Percentiles rank a stretch among this genome's conserved stretches.
Conservation (phyloP, 805 yeast species). For the Middelhovenomyces tepae region DNA sequence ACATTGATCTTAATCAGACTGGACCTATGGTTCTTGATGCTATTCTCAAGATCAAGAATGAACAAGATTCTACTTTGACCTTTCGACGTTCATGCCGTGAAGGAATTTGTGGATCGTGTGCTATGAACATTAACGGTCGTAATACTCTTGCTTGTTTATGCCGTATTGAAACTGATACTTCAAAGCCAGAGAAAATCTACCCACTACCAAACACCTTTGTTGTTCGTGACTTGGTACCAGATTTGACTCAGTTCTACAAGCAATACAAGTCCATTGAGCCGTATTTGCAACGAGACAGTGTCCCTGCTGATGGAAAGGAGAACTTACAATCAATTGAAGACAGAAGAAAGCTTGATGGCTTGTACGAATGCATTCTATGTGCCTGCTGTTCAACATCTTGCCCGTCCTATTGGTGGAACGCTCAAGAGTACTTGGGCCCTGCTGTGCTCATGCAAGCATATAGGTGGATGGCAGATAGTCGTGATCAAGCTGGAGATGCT, state of each 20-base stretch:
- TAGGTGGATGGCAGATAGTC: slow-evolving; percentile 96
- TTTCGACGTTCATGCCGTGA: slow-evolving; percentile 98
- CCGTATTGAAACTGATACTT: slow-evolving; percentile 73
- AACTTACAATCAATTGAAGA: slow-evolving; percentile 84
- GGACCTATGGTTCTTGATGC: slow-evolving; percentile 99
- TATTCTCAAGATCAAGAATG: slow-evolving; percentile 86
- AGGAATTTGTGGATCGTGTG: slow-evolving; percentile 99
- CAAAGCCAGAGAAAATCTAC: slow-evolving; percentile 77
- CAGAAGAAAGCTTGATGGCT: slow-evolving; percentile 92
- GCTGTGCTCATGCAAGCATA: slow-evolving; percentile 98
- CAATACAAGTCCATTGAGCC: slow-evolving; percentile 98
- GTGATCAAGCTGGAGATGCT: slow-evolving; percentile 78
- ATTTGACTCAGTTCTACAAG: slow-evolving; percentile 93
- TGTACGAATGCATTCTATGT: slow-evolving; percentile 95
- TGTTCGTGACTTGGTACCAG: slow-evolving; percentile 95
- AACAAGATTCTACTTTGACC: slow-evolving; percentile 90
- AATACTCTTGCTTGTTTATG: slow-evolving; percentile 96
- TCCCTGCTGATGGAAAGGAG: slow-evolving; percentile 88
- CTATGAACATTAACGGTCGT: slow-evolving; percentile 97
- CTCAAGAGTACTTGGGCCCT: slow-evolving; percentile 96
- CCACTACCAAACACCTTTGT: slow-evolving; percentile 98
- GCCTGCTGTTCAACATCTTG: slow-evolving; percentile 99
- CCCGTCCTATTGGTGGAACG: slow-evolving; percentile 99
- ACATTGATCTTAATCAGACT: slow-evolving; percentile 79
- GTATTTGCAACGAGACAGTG: slow-evolving; percentile 71